Conservation (phyloP, 768 basidiomycete species). For the Russula brevipes region DNA sequence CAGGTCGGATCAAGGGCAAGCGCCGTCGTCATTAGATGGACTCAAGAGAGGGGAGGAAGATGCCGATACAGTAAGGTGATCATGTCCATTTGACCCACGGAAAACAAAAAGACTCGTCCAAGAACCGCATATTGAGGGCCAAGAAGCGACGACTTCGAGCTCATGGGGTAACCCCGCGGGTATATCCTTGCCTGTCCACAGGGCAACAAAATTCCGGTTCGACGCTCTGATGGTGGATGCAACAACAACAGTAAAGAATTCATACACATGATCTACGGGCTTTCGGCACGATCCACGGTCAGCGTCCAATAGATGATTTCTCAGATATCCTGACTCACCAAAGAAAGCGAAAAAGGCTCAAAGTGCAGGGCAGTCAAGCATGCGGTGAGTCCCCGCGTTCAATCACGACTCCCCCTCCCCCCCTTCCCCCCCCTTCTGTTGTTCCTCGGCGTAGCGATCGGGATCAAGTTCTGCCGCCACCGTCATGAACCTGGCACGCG, state of each 20-base stretch:
- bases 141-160: conserved; percentile 11
- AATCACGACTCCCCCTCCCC: no score
- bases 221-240: conserved; percentile 15
- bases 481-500: conserved; percentile 44
- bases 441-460: conserved; percentile 26
- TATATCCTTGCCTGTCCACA: conserved; percentile 14
- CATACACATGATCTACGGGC: conserved; percentile 14
- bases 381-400: background rate
- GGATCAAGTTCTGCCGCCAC: conserved; percentile 41
- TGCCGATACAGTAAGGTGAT: conserved; percentile 19
- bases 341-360: background rate
- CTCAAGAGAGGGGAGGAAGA: conserved; percentile 12
- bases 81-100: conserved; percentile 18
- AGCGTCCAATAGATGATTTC: conserved; percentile 8
- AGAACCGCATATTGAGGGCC: conserved; percentile 15
- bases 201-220: conserved; percentile 9
- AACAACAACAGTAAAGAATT: conserved; percentile 2
- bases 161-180: conserved; percentile 22
- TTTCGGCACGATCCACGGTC: conserved; percentile 13
- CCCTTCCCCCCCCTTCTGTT: background rate
- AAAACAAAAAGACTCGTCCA: conserved; percentile 20
- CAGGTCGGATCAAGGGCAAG: conserved; percentile 19
- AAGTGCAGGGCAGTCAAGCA: background rate
- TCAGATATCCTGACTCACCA: conserved; percentile 8
- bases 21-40: conserved; percentile 13